Evolutionary conservation across 139 green algal genomes (phyloP), one percentile per base, ranked within the genome.

Genomic region (Chlorella sp.): DNA sequence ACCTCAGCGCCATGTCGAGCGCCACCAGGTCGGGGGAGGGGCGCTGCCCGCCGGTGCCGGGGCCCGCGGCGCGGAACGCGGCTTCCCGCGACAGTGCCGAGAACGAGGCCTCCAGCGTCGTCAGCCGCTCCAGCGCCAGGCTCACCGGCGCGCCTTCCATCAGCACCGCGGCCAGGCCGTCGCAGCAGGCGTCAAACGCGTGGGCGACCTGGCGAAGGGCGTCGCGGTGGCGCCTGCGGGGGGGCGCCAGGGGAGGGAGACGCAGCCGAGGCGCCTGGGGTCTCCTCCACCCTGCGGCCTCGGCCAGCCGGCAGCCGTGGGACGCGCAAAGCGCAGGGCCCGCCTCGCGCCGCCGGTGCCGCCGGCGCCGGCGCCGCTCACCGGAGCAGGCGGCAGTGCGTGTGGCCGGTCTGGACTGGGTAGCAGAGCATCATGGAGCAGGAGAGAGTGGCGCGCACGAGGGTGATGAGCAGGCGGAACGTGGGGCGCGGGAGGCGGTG

Each of bases 1-100:
- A n/a, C n/a, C n/a, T n/a, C n/a, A 77, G 60, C 43, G 71, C 45
- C 33, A 71, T 56, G 60, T 77, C 43, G 8, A 77, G 72, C 23
- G 72, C 72, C 33, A 77, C 3, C 11, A 8, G 5, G 14, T 77
- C 60, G 33, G 71, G 72, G 7, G 31, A 29, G 71, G 51, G 2
- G 55, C 41, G 50, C 68, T 65, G 51, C 68, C 68, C 27, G 25
- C 68, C 25, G 0, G 45, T 53, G 38, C 51, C 68, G 2, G 36
- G 5, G 4, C 51, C 68, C n/a, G n/a, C n/a, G n/a, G n/a, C n/a
- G n/a, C n/a, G n/a, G n/a, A n/a, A n/a, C n/a, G n/a, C n/a, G n/a
- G n/a, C n/a, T n/a, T n/a, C n/a, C n/a, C n/a, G n/a, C 15, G 56
- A 63, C 23, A 77, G 72, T 17, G 36, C 23, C 2, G 60, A 42